phyloP scores from a whole-genome alignment of 2,329 filamentous ascomycete genomes.

The Penicillium corylophilum region DNA sequence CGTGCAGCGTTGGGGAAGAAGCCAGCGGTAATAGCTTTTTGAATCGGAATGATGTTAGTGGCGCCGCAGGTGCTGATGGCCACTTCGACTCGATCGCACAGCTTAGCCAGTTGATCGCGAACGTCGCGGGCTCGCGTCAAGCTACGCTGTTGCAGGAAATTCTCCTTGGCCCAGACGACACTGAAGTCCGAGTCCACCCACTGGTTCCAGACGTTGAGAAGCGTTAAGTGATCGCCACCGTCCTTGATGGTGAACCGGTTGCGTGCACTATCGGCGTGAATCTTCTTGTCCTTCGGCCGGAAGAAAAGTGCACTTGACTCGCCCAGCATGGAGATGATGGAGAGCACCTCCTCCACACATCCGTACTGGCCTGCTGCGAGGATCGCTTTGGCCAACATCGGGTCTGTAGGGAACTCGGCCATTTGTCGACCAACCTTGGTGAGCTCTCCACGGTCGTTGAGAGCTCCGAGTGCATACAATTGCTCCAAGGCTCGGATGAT shows the following conservation, averaged over 20 bases:
- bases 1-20: slow-evolving; percentile 94
- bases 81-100: slow-evolving; percentile 92
- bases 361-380: slow-evolving; percentile 84
- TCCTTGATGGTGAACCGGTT: slow-evolving; percentile 86
- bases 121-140: slow-evolving; percentile 87
- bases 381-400: slow-evolving; percentile 85
- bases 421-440: slow-evolving; percentile 91
- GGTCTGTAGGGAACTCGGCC: slow-evolving; percentile 91
- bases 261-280: slow-evolving; percentile 88
- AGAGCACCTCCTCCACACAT: slow-evolving; percentile 91
- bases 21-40: slow-evolving; percentile 82
- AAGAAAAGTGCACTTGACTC: slow-evolving; percentile 90
- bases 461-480: slow-evolving; percentile 82
- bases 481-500: slow-evolving; percentile 87
- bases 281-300: slow-evolving; percentile 94
- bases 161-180: slow-evolving; percentile 83
- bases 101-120: slow-evolving; percentile 83
- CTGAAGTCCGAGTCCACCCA: slow-evolving; percentile 92
- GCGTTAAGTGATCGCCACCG: slow-evolving; percentile 83
- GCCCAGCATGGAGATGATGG: slow-evolving; percentile 89
- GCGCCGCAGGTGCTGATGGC: slow-evolving; percentile 65
- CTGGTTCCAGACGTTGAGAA: slow-evolving; percentile 92
- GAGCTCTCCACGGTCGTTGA: slow-evolving; percentile 84
- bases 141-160: slow-evolving; percentile 89
- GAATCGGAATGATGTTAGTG: slow-evolving; percentile 72